Base-by-base conservation (phyloP, 1,284 basidiomycete genomes). In the Pseudomicrostroma phylloplanum region DNA sequence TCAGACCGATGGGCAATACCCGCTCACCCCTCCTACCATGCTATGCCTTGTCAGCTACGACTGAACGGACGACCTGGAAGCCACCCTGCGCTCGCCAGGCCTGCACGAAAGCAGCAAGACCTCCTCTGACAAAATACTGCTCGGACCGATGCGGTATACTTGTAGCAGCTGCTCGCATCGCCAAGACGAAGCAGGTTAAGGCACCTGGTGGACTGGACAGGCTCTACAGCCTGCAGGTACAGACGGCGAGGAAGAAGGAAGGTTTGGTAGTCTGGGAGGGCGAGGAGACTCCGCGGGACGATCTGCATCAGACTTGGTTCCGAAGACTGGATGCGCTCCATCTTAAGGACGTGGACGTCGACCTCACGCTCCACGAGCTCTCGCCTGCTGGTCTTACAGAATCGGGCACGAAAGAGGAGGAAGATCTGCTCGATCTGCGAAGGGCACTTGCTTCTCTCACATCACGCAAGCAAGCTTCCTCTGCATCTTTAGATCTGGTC, bases 81-180 rank as follows among this genome's bases (percentile, higher is more conserved):
- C 46, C 61, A 2, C 57, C 60, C 17, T 67, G 66, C 41, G 36
- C 55, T 3, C 41, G 56, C 25, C 19, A 21, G 15, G 54, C 30
- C 6, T 67, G 66, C 53, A 63, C 39, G 1, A 53, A 59, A 19
- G 61, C 60, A 9, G 64, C 66, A 30, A 23, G 65, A 7, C 53
- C 56, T 9, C 66, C 66, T 8, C 57, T 67, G 39, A 63, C 64
- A 21, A 46, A 55, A n/a, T 67, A 63, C 54, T 67, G 66, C 51
- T 62, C 60, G 1, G 63, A 67, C 39, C 42, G 54, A 51, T 67
- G 66, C 58, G 66, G 66, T 41, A 58, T 67, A 6, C 30, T 57
- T 3, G 56, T 59, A 13, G 63, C 63, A 8, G 59, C 61, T n/a
- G 46, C 60, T 30, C 53, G 60, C 15, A 61, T 64, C 12, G 53